Evolutionary conservation across 768 basidiomycete species (phyloP).

Genomic region (Dentipellis sp.): DNA sequence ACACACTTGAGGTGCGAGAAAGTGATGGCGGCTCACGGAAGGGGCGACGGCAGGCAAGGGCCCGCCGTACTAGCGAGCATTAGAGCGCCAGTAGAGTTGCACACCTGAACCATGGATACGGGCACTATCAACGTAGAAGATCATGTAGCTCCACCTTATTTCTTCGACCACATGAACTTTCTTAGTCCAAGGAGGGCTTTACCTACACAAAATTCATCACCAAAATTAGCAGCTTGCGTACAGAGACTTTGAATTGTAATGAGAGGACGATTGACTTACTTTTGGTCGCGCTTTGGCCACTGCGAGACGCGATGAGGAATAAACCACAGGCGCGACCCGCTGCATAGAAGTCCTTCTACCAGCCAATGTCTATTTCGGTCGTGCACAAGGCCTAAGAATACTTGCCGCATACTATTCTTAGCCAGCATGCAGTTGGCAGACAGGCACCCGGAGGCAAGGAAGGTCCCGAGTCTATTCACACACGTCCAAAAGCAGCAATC

Average conservation of each 20-base stretch:
- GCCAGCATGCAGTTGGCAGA: not conserved
- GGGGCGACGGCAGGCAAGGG: too few relatives aligned
- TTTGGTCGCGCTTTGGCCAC: not conserved
- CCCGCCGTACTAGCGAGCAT: too few relatives aligned
- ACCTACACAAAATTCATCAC: not conserved
- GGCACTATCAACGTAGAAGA: not conserved
- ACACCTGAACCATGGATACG: not conserved
- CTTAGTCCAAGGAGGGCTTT: not conserved
- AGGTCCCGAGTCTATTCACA: too few relatives aligned
- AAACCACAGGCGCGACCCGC: not conserved
- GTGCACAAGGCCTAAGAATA: not conserved
- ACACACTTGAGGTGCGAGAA: too few relatives aligned
- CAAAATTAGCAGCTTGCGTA: not conserved
- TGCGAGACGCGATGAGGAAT: not conserved
- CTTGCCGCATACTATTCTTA: not conserved
- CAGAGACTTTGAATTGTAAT: not conserved
- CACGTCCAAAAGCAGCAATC: not conserved
- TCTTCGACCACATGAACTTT: not conserved
- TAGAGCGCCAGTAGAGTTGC: not conserved
- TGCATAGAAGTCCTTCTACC: not conserved
- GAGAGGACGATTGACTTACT: not conserved
- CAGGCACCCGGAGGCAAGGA: not conserved
- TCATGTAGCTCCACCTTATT: not conserved
- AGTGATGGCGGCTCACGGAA: too few relatives aligned
- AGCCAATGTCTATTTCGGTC: not conserved